Evolutionary conservation across 805 yeast species (phyloP), one percentile per base, ranked within the genome.

Genomic region (Candida germanica): DNA sequence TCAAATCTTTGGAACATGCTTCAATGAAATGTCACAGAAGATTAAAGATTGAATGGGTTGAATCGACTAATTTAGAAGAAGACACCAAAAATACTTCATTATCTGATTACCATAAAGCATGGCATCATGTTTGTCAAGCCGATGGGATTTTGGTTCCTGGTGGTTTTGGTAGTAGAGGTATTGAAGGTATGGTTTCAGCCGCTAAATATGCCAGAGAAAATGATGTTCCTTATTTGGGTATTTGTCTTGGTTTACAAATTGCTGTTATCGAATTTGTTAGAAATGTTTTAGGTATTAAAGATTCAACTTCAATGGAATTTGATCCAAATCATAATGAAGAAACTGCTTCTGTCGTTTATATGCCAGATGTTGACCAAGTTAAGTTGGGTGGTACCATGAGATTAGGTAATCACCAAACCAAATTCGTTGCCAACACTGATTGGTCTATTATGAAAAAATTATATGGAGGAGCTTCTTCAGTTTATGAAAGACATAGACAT

Each of bases 381-480:
- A 87, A 87, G 60, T 75, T 93, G 71, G 99, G 99, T 46, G 99
- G 99, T 49, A 91, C 98, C 34, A 93, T 93, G 99, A 83, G 99
- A 72, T 76, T 93, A 50, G 99, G 99, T 51, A 73, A 87, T 47
- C 88, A 96, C 65, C 79, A 89, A 48, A 88, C 98, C 26, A 77
- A 74, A 46, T 93, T 93, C 73, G 80, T 77, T 53, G 66, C 66
- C 12, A 78, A 71, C 44, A 64, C 85, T 31, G 82, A 82, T 45
- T 69, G 80, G 76, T 76, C 87, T 31, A 73, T 69, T 45, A 77
- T 93, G 53, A 79, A 85, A 62, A 75, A 78, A 64, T 71, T 91
- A 36, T 91, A 91, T 59, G 94, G 93, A 39, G 79, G 76, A 40
- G 71, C 73, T 19, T 73, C 69, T 2, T 66, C 73, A 30, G 89